Base-by-base conservation (phyloP, 2,329 filamentous ascomycete genomes). In the Apiospora malaysiana region DNA sequence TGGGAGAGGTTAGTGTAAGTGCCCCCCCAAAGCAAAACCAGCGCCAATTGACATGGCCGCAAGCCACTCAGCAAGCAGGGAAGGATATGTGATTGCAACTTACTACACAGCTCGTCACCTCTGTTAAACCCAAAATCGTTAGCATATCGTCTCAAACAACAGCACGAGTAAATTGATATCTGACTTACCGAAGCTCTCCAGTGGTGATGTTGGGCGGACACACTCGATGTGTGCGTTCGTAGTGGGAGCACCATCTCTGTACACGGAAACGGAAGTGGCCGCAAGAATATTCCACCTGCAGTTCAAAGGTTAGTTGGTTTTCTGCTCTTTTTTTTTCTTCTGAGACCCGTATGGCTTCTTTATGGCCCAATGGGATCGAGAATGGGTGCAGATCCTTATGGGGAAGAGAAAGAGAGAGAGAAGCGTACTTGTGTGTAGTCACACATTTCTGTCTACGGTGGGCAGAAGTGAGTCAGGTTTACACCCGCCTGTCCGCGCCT, bases 371-470 rank as follows among this genome's bases (percentile, higher is more conserved):
- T 10, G 7, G 32, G 12, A 25, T 45, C 14, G 25, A 32, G 51
- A 21, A 37, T 21, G 14, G 6, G 6, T 21, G 32, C n/a, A 32
- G 69, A 23, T 49, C 7, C 23, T 14, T 7, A 42, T n/a, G 14
- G 63, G 32, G 37, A 71, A 47, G 40, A 42, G 10, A 42, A 42
- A 42, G 40, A 42, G 42, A 42, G 14, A n/a, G n/a, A n/a, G n/a
- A n/a, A n/a, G 49, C 74, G 16, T 76, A 80, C 78, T 72, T 80
- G 78, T 27, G 78, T 79, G 72, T 80, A 80, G 72, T 80, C 78
- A 70, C 78, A 80, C 78, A 80, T 80, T 65, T 71, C 73, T 68
- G 45, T 37, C 66, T 68, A 46, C 40, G 27, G 56, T n/a, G 18
- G 56, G 56, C 32, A 40, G 56, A 63, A 32, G 21, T 37, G 32